These are phyloP conservation scores for Butyriboletus loyo DNA, from an alignment of 768 basidiomycete genomes.

Conservation along the genomic window DNA sequence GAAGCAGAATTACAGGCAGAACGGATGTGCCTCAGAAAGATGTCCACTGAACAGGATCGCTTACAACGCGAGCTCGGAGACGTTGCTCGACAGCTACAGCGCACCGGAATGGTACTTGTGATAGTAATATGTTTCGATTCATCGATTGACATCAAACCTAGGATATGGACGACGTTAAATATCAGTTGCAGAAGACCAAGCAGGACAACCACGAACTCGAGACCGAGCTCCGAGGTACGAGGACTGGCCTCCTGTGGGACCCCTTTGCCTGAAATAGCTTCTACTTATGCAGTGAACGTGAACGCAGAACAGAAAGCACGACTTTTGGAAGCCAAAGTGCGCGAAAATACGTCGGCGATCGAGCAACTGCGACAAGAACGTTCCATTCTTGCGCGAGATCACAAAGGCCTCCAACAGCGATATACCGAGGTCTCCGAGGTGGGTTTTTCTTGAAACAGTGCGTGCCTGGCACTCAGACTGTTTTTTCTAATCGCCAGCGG, in stretches of 20 bases:
- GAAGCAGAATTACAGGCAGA: conserved; percentile 72
- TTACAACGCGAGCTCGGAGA: conserved; percentile 64
- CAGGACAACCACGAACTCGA: conserved; percentile 73
- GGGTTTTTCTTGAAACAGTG: conserved; percentile 12
- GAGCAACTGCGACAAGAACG: conserved; percentile 78
- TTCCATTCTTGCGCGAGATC: conserved; percentile 60
- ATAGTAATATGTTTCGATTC: not conserved
- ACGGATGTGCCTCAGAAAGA: conserved; percentile 57
- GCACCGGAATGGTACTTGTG: conserved; percentile 62
- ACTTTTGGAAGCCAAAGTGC: conserved; percentile 60
- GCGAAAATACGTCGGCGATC: conserved; percentile 67
- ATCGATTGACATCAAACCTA: conserved; percentile 27
- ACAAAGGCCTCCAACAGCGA: conserved; percentile 69
- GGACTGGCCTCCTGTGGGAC: not conserved
- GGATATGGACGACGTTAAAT: conserved; percentile 79
- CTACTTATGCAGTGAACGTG: conserved; percentile 50
- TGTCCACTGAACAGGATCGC: conserved; percentile 61
- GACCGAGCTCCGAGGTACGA: conserved; percentile 65
- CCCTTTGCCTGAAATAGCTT: not conserved
- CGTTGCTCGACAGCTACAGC: conserved; percentile 58
- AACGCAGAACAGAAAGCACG: conserved; percentile 74
- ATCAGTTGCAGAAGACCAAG: conserved; percentile 65
- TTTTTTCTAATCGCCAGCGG: conserved; percentile 37
- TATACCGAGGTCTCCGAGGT: conserved; percentile 70
- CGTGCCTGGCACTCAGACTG: not conserved